Base-by-base conservation (phyloP, 1,284 basidiomycete genomes). In the Pseudozyma sp. region DNA sequence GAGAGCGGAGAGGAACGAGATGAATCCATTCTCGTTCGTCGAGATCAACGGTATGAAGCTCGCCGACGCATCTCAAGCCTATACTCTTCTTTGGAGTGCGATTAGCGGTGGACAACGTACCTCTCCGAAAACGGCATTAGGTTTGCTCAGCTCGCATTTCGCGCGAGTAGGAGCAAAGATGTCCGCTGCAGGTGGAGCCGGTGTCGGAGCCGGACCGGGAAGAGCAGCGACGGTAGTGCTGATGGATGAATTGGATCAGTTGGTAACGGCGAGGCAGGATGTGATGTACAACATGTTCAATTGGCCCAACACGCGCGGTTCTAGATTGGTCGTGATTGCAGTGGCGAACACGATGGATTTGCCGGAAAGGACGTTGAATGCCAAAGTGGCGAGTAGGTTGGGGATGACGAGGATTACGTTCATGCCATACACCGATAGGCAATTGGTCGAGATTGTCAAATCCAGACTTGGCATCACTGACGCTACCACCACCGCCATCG, bases 251-350 rank as follows among this genome's bases (percentile, higher is more conserved):
- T 89, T 99, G 2, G 96, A 99, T 86, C 96, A 98, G 85, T 89
- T 99, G 38, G 90, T 99, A 72, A 98, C 96, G 0, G 88, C 92
- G 21, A 96, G 97, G 83, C 96, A 99, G 86, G 95, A 98, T 77
- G 96, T 99, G 2, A 93, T 99, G 44, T 99, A 99, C 87, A 98
- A 98, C 85, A 96, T 99, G 86, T 99, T 99, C 89, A 98, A 98
- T 85, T 99, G 97, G 96, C 97, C 96, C 1, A 95, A 94, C 11
- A 88, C 96, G 63, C 89, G 90, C 0, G 91, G 91, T 14, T 93
- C 92, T 59, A 92, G 92, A 81, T 89, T 99, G 14, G 91, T 98
- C 55, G 96, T 99, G 2, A 90, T 99, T 58, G 97, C 97, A 0
- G 95, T 99, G 1, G 97, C 97, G 12, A 99, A 99, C 85, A 95